Base-by-base conservation (phyloP, 2,329 filamentous ascomycete species). In the Beauveria asiatica region DNA sequence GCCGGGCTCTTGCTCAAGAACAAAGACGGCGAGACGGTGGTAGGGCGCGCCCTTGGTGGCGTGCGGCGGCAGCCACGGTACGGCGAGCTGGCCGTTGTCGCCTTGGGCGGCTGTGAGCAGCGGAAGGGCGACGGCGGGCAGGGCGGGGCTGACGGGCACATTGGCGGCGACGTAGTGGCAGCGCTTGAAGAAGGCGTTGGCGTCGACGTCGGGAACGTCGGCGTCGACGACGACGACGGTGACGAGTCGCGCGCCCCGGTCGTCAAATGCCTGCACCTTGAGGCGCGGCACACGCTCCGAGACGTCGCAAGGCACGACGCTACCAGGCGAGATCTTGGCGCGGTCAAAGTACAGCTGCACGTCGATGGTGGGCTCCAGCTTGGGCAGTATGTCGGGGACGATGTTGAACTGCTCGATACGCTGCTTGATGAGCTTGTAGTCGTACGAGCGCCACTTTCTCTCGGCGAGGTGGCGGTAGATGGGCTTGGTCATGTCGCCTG, bases 401-500 rank as follows among this genome's bases (percentile, higher is more conserved):
- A 99, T 86, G 68, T 86, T 82, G 80, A 97, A 88, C 72, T 96
- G 91, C 53, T 83, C 78, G 69, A 97, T 88, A 70, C 94, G 88
- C 78, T 99, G 94, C 64, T 86, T 80, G 64, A 95, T 83, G 64
- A 97, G 77, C 67, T 85, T 84, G 67, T 88, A 85, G 70, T 91
- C 87, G 77, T 94, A 92, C 64, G 85, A 80, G 67, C 87, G 86
- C 94, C 94, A 99, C 78, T 95, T 92, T 67, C 82, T 78, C 70
- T 96, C 84, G 62, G 93, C 90, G 55, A 97, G 87, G 74, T 89
- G 83, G 65, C 93, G 89, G 79, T 99, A 99, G 70, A 99, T 92
- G 64, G 93, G 93, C 74, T 96, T 96, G 78, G 84, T 87, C 91
- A 97, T 93, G 74, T 97, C 92, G 65, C 89, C 92, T 97, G 65